Conservation (phyloP, 306 rosid genomes). For the Dalbergia cochinchinensis region DNA sequence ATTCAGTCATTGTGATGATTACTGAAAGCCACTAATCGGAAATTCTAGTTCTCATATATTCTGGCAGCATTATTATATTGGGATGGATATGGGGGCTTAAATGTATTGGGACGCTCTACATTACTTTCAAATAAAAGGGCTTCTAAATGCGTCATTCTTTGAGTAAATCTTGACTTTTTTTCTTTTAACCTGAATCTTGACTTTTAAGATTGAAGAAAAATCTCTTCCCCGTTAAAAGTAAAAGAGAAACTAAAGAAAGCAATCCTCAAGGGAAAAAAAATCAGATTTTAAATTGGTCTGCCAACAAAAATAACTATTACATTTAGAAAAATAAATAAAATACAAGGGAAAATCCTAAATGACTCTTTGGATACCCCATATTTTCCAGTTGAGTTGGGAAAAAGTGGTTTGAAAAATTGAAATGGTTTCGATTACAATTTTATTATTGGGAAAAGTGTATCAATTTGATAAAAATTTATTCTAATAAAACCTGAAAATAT, state of each 20-base stretch:
- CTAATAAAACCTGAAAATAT: too few relatives aligned
- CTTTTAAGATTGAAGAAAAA: background rate
- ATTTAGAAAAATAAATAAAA: too few relatives aligned
- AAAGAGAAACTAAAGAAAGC: background rate
- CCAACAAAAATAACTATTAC: background rate
- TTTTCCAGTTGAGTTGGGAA: too few relatives aligned
- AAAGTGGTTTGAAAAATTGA: too few relatives aligned
- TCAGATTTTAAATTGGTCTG: background rate
- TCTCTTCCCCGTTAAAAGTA: background rate
- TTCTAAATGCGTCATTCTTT: background rate
- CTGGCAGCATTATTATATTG: conserved; percentile 23
- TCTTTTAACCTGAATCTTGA: background rate
- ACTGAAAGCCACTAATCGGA: conserved; percentile 53
- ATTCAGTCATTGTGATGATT: conserved; percentile 51
- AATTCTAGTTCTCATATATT: conserved; percentile 40
- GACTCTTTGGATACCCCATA: too few relatives aligned
- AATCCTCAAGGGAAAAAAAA: background rate
- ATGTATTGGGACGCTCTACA: conserved; percentile 11
- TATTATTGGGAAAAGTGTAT: too few relatives aligned
- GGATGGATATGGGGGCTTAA: background rate
- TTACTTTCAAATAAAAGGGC: background rate
- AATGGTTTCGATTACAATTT: too few relatives aligned
- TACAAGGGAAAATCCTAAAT: background rate
- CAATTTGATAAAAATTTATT: too few relatives aligned
- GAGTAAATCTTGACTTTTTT: background rate